These are phyloP conservation scores for Conticribra guillardii DNA, from an alignment of 108 stramenopile species.

Conservation along the genomic window DNA sequence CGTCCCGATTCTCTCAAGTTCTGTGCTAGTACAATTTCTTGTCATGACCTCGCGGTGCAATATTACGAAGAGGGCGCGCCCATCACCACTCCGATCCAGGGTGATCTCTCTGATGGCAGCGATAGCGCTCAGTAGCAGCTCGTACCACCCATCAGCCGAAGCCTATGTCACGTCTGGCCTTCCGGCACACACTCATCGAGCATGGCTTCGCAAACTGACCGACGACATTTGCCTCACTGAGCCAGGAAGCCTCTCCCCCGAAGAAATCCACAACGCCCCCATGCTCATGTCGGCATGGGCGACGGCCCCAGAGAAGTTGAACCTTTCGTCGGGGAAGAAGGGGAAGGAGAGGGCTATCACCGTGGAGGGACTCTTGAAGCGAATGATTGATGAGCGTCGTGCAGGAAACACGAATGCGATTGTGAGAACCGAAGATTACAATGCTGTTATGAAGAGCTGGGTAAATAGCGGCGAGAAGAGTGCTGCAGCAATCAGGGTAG, in stretches of 20 bases:
- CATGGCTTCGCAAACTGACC: slow-evolving; percentile 71
- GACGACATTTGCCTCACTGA: slow-evolving; percentile 60
- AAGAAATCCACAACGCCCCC: slow-evolving; percentile 53
- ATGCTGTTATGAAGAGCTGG: slow-evolving; percentile 76
- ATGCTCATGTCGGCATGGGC: slow-evolving; percentile 79
- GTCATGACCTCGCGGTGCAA: too few relatives aligned
- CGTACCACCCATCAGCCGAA: neutral
- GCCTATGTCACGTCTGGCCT: slow-evolving; percentile 57
- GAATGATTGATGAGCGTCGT: slow-evolving; percentile 72
- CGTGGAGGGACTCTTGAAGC: slow-evolving; percentile 69
- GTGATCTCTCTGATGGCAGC: too few relatives aligned
- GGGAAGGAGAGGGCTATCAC: slow-evolving; percentile 66
- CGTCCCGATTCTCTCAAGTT: too few relatives aligned
- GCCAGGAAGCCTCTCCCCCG: slow-evolving; percentile 52
- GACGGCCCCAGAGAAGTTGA: slow-evolving; percentile 10
- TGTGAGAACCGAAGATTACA: slow-evolving; percentile 61
- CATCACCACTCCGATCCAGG: too few relatives aligned
- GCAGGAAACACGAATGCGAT: slow-evolving; percentile 64
- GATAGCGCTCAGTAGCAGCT: too few relatives aligned
- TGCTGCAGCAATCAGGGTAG: slow-evolving; percentile 66
- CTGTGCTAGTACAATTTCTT: too few relatives aligned
- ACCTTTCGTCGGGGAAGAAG: slow-evolving; percentile 1
- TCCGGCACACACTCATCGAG: slow-evolving; percentile 55
- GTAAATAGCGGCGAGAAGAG: slow-evolving; percentile 53
- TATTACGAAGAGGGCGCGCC: too few relatives aligned